Evolutionary conservation across 306 rosid genomes (phyloP), one percentile per base, ranked within the genome.

Genomic region (Rosa persica): DNA sequence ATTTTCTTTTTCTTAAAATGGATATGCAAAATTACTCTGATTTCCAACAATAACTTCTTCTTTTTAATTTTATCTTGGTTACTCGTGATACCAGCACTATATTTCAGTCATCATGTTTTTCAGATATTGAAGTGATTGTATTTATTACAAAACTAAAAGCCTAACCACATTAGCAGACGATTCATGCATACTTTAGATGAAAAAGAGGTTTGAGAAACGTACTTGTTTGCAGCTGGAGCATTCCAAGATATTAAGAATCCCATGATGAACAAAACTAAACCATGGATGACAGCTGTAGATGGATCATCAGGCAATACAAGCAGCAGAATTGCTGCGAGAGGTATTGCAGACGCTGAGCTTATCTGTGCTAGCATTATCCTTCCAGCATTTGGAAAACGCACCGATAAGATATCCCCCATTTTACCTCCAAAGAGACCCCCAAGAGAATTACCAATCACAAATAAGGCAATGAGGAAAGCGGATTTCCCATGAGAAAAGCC

Each of bases 371-470:
- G 85, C 70, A 93, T 83, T 48, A 93, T 91, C 92, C 97, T 92
- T 76, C 99, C 99, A 8, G 94, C 86, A 67, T 95, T 89, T 3
- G 97, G 99, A 66, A 87, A 82, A 51, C 65, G 90, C 15, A 67
- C 79, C 38, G 98, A 91, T 71, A 95, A 91, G 72, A 88, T 72
- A 87, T 95, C 98, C 51, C 98, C 98, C 90, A 91, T 89, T 77
- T 80, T 88, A 52, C 99, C 99, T 51, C 97, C 99, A 79, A 95
- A 95, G 70, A 95, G 83, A 51, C 97, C 96, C 42, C 99, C 99
- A 69, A 91, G 51, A 25, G 96, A 93, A 81, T 87, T 74, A 20
- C 89, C 90, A 69, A 91, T 84, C 76, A 93, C 93, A 85, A 95
- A 95, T 79, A 89, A 78, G 74, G 82, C 94, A 4, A 93, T 76